A percentile compares a stretch with the other conserved stretches of the same genome.
Conservation (phyloP, 306 rosid genomes). For the Ceratonia siliqua region DNA sequence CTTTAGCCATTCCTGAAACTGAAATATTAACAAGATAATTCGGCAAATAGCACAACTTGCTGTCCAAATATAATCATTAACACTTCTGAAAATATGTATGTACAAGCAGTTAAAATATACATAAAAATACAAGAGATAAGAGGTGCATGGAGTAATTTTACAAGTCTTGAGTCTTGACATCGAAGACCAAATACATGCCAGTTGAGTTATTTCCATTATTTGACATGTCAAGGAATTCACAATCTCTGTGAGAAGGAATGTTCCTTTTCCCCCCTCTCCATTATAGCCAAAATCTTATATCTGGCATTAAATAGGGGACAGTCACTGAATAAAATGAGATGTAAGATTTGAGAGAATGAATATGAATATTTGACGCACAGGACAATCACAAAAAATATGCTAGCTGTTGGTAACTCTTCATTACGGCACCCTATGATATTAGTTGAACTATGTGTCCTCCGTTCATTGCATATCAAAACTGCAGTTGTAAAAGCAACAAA, state of each 20-base stretch:
- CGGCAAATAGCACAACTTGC: conserved; percentile 11
- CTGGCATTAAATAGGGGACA: not conserved
- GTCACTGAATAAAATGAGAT: not conserved
- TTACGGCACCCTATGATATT: too few species aligned
- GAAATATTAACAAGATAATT: conserved; percentile 26
- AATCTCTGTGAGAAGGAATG: not conserved
- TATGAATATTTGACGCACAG: not conserved
- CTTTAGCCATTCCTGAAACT: conserved; percentile 63
- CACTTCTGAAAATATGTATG: not conserved
- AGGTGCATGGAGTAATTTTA: not conserved
- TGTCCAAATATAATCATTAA: not conserved
- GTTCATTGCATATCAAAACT: too few species aligned
- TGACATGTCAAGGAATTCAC: not conserved
- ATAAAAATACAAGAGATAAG: not conserved
- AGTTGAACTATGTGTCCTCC: too few species aligned
- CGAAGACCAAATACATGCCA: conserved; percentile 6
- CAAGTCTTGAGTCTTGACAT: not conserved
- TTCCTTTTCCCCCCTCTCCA: not conserved
- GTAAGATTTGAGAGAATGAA: not conserved
- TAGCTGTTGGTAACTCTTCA: too few species aligned
- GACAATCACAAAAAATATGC: too few species aligned
- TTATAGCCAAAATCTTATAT: not conserved
- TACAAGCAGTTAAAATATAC: not conserved
- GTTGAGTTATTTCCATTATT: not conserved
- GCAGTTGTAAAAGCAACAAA: too few species aligned